Percentiles rank a stretch among this genome's conserved stretches.
Conservation (phyloP, 371 early-diverging fungal genomes). For the Mortierella sp. region DNA sequence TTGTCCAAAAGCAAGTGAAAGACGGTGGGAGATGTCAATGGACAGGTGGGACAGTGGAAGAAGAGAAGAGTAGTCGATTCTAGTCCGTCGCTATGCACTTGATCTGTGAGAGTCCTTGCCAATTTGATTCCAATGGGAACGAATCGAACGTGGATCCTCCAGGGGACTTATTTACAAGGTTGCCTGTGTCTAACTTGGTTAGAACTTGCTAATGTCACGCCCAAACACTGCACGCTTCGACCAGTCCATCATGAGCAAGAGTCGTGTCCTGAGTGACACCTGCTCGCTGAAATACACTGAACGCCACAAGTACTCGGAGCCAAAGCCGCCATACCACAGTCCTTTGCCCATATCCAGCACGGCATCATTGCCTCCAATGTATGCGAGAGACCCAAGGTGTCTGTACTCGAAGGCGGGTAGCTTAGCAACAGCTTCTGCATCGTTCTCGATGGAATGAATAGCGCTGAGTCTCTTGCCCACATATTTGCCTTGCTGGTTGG, state of each 20-base stretch:
- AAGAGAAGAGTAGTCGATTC: no score
- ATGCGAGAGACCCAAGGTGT: conserved; percentile 84
- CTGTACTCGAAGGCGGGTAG: conserved; percentile 72
- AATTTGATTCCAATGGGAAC: no score
- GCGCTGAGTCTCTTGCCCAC: conserved; percentile 68
- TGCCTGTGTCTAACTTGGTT: conserved; percentile 1
- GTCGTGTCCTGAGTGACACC: conserved; percentile 60
- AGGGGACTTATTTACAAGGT: neutral
- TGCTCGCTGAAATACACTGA: conserved; percentile 75
- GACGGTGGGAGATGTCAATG: no score
- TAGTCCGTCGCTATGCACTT: no score
- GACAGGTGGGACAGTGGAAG: no score
- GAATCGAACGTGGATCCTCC: no score
- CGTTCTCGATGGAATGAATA: conserved; percentile 37
- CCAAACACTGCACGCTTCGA: conserved; percentile 73
- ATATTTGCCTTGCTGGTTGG: conserved; percentile 85
- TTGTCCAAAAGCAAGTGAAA: no score
- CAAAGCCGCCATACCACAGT: conserved; percentile 67
- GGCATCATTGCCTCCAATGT: conserved; percentile 79
- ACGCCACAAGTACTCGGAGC: conserved; percentile 75
- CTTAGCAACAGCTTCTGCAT: conserved; percentile 32
- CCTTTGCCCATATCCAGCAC: conserved; percentile 73
- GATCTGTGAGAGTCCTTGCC: no score
- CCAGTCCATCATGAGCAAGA: conserved; percentile 70
- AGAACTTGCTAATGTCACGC: conserved; percentile 70